Conservation (phyloP, 768 basidiomycete genomes). For the Auricularia sp. region DNA sequence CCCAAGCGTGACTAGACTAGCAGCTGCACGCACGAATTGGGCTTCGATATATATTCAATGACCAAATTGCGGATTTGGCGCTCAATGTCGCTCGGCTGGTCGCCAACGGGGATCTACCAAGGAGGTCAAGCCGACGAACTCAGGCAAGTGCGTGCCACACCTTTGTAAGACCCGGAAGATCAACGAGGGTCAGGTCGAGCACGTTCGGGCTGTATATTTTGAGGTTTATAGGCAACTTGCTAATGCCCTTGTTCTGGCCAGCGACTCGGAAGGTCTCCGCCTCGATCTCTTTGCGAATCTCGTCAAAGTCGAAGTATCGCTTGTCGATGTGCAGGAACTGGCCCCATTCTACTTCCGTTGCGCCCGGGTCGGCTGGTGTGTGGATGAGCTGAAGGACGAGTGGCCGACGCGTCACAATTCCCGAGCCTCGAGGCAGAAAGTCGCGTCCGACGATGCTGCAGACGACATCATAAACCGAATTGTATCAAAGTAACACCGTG, state of each 20-base stretch:
- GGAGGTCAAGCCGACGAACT: no score
- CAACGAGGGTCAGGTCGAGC: conserved; percentile 89
- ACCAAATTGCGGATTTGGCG: conserved; percentile 90
- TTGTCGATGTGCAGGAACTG: conserved; percentile 97
- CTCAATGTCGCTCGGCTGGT: conserved; percentile 97
- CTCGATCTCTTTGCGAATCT: conserved; percentile 94
- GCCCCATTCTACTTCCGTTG: conserved; percentile 69
- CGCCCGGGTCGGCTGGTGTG: conserved; percentile 46
- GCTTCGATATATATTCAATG: conserved; percentile 92
- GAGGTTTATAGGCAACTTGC: conserved; percentile 89
- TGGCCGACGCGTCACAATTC: conserved; percentile 93
- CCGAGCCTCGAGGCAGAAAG: conserved; percentile 79
- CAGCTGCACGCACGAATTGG: conserved; percentile 62
- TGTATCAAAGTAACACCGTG: no score
- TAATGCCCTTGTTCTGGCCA: conserved; percentile 97
- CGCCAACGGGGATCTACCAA: conserved; percentile 79
- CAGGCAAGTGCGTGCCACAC: conserved; percentile 27
- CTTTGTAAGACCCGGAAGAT: conserved; percentile 94
- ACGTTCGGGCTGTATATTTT: conserved; percentile 95
- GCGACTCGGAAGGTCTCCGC: conserved; percentile 95
- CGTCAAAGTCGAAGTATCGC: conserved; percentile 90
- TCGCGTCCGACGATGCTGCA: conserved; percentile 86
- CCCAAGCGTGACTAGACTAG: not conserved
- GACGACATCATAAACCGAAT: not conserved
- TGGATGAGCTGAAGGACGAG: conserved; percentile 94